Evolutionary conservation across 805 yeast genomes (phyloP).

Genomic region (Zygotorulaspora danielsina): DNA sequence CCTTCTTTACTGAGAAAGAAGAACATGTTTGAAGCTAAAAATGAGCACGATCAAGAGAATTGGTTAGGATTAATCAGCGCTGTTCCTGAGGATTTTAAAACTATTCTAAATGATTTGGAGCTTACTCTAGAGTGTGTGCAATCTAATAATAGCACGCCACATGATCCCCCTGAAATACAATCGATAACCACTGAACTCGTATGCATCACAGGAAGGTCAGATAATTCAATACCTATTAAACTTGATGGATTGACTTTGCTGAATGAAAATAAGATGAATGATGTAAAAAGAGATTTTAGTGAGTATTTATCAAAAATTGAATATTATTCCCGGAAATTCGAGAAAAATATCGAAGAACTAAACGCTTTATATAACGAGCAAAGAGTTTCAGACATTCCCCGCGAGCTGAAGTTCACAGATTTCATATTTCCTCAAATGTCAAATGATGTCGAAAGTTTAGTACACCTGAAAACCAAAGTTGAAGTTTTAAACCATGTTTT

Average conservation of each 20-base stretch:
- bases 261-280: constrained; percentile 22
- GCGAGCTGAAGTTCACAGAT: constrained; percentile 30
- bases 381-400: constrained; percentile 16
- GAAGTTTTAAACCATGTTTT: constrained; percentile 27
- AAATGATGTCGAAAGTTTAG: constrained; percentile 34
- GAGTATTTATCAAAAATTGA: constrained; percentile 13
- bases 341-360: constrained; percentile 20
- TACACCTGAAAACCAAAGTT: constrained; percentile 22
- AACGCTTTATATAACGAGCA: constrained; percentile 28
- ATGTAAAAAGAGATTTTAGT: constrained; percentile 26
- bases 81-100: constrained; percentile 32
- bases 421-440: constrained; percentile 27
- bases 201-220: constrained; percentile 36
- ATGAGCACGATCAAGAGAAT: constrained; percentile 36
- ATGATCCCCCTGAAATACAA: constrained; percentile 33
- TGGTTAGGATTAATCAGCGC: constrained; percentile 29
- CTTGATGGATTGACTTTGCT: constrained; percentile 35
- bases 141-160: constrained; percentile 30
- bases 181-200: constrained; percentile 32
- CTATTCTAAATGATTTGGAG: constrained; percentile 26
- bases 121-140: constrained; percentile 34
- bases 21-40: constrained; percentile 35
- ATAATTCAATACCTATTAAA: constrained; percentile 40
- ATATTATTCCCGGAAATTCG: constrained; percentile 19
- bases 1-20: constrained; percentile 39